Evolutionary conservation across 495 filamentous ascomycete genomes (phyloP).

Genomic region (Hypomontagnella submonticulosa): DNA sequence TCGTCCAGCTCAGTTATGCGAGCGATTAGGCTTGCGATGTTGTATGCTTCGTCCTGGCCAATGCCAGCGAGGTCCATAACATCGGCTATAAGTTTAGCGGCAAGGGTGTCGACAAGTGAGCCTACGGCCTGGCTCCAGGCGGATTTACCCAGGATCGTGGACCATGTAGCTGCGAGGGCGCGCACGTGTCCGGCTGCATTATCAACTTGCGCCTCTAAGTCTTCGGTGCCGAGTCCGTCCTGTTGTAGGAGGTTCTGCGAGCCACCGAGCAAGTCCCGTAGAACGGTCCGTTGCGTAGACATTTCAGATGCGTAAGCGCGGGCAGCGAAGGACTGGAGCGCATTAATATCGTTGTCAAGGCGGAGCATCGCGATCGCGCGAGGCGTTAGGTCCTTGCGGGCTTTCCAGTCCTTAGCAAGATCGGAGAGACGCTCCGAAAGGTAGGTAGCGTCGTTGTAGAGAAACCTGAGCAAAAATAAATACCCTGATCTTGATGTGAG

Average conservation of each 20-base stretch:
- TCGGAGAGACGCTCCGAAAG: constrained; percentile 77
- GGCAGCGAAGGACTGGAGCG: constrained; percentile 81
- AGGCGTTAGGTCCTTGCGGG: constrained; percentile 55
- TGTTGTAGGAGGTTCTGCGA: constrained; percentile 62
- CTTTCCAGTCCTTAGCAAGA: constrained; percentile 64
- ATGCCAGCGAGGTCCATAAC: constrained; percentile 89
- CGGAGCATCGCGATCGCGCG: constrained; percentile 64
- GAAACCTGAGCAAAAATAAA: constrained; percentile 62
- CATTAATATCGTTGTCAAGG: constrained; percentile 75
- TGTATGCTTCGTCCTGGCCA: constrained; percentile 84
- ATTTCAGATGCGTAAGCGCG: constrained; percentile 89
- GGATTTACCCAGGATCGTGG: constrained; percentile 80
- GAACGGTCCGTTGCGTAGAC: constrained; percentile 81
- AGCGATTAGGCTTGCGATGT: constrained; percentile 75
- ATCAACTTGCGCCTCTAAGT: constrained; percentile 77
- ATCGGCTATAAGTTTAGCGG: constrained; percentile 83
- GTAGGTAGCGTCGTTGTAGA: constrained; percentile 92
- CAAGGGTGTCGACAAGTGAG: constrained; percentile 79
- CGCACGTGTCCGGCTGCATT: constrained; percentile 74
- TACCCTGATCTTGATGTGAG: neutral
- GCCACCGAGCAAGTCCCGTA: constrained; percentile 84
- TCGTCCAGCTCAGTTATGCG: constrained; percentile 78
- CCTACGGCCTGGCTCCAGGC: constrained; percentile 88
- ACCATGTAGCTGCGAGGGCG: constrained; percentile 78
- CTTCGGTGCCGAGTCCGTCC: constrained; percentile 55